Evolutionary conservation across 495 filamentous ascomycete genomes (phyloP), one percentile per base, ranked within the genome.

Genomic region (Aspergillus biplanus): DNA sequence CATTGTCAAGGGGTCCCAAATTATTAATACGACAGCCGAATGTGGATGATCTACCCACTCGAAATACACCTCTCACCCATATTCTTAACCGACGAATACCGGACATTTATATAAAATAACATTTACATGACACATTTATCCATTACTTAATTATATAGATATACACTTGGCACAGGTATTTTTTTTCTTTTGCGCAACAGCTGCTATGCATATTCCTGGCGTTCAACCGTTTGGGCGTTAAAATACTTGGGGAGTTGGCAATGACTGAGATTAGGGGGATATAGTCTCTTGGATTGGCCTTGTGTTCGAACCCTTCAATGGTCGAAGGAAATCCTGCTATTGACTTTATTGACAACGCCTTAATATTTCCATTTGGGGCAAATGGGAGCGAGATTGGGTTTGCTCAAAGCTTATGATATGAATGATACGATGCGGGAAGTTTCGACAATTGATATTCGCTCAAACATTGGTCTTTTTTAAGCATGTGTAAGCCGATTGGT

Each of bases 131-230:
- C 16, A 4, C 16, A 50, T 50, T 18, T 50, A 50, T 9, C 11
- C 47, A 21, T 50, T 11, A 44, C 3, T 11, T 15, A 15, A 7
- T 18, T 21, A 18, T 50, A 7, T 50, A 50, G 27, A 9, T 50
- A 50, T 7, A 27, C 47, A 6, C 18, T 11, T 9, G 9, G 6
- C 15, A 8, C 47, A 50, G 18, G 1, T 50, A 50, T 50, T 8
- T 18, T 50, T n/a, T 11, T n/a, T n/a, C 4, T 44, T 44, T 44
- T 11, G n/a, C 47, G 47, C 37, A 49, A 56, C n/a, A 21, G 21
- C 31, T 48, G 35, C 47, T 55, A 56, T 71, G 67, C 64, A 71
- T 70, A 65, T 64, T 62, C 59, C 55, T 52, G 68, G 72, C 68
- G 72, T 74, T 70, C 54, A 46, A 64, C 47, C 59, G 11, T 64